Conservation (phyloP, 495 filamentous ascomycete species). For the Neurospora hispaniola region DNA sequence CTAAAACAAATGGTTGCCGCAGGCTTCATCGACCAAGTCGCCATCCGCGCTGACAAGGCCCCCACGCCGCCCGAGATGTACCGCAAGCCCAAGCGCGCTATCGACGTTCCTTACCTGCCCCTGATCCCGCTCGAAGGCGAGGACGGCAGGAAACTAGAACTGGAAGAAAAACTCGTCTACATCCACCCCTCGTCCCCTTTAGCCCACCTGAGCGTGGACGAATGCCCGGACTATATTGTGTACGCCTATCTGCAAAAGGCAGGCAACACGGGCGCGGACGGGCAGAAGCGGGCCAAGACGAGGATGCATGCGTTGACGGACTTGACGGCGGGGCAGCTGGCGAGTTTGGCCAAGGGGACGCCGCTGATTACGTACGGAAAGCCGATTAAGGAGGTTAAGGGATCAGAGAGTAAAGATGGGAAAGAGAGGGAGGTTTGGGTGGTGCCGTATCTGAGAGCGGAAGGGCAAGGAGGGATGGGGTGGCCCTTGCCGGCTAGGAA, state of each 20-base stretch:
- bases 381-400: slow-evolving; percentile 63
- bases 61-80: slow-evolving; percentile 59
- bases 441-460: slow-evolving; percentile 60
- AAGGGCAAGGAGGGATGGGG: slow-evolving; percentile 49
- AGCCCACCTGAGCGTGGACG: slow-evolving; percentile 54
- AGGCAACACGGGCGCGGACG: slow-evolving; percentile 34
- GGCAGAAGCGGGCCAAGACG: slow-evolving; percentile 55
- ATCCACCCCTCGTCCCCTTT: slow-evolving; percentile 78
- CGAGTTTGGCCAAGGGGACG: slow-evolving; percentile 71
- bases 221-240: slow-evolving; percentile 73
- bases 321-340: slow-evolving; percentile 63
- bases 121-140: slow-evolving; percentile 57
- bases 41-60: slow-evolving; percentile 80
- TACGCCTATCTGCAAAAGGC: slow-evolving; percentile 77
- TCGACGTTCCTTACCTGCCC: slow-evolving; percentile 83
- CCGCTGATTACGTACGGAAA: slow-evolving; percentile 79
- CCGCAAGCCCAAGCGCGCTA: slow-evolving; percentile 66
- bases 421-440: slow-evolving; percentile 70
- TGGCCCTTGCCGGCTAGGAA: slow-evolving; percentile 81
- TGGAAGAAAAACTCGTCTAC: slow-evolving; percentile 51
- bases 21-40: slow-evolving; percentile 91
- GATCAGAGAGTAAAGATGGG: slow-evolving; percentile 36
- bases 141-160: slow-evolving; percentile 22
- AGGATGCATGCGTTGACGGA: slow-evolving; percentile 82
- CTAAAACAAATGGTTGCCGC: slow-evolving; percentile 85